phyloP scores from a whole-genome alignment of 495 filamentous ascomycete genomes.

The Saxophila tyrrhenica region DNA sequence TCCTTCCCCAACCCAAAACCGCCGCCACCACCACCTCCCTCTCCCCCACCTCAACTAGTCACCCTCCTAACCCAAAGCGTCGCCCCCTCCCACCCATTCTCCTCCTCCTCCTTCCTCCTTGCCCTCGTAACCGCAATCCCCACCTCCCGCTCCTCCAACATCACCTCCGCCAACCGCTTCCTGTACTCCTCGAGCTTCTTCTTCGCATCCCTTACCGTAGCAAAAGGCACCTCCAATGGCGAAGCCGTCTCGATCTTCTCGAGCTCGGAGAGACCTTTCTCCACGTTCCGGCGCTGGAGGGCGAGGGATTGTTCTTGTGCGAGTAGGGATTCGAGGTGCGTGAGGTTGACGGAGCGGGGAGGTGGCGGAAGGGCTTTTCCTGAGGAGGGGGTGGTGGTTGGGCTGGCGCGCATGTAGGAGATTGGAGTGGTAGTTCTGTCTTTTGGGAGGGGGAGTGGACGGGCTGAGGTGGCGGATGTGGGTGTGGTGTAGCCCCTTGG shows the following conservation, averaged over 20 bases:
- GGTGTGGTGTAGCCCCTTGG: background rate
- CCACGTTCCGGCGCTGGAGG: constrained; percentile 10
- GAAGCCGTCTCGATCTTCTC: constrained; percentile 13
- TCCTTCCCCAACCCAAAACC: too few species aligned
- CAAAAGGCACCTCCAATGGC: constrained; percentile 15
- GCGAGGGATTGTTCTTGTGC: constrained; percentile 4
- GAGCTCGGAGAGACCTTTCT: constrained; percentile 9
- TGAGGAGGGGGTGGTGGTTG: background rate
- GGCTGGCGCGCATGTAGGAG: background rate
- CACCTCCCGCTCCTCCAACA: constrained; percentile 17
- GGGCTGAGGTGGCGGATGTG: background rate
- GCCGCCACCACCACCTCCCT: too few species aligned
- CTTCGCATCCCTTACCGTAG: constrained; percentile 12
- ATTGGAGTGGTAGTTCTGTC: background rate
- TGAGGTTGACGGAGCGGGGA: background rate
- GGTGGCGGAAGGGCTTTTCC: constrained; percentile 10
- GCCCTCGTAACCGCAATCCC: constrained; percentile 15
- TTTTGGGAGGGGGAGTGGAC: background rate
- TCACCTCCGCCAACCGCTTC: constrained; percentile 10
- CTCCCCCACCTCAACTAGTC: constrained; percentile 13
- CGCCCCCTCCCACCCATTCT: constrained; percentile 7
- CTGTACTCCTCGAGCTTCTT: constrained; percentile 7
- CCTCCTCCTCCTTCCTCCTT: constrained; percentile 17
- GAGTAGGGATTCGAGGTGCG: constrained; percentile 12
- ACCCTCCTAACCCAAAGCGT: constrained; percentile 19